Evolutionary conservation across 345 rosid genomes (phyloP).

Genomic region (sweet orange (Citrus sinensis)): DNA sequence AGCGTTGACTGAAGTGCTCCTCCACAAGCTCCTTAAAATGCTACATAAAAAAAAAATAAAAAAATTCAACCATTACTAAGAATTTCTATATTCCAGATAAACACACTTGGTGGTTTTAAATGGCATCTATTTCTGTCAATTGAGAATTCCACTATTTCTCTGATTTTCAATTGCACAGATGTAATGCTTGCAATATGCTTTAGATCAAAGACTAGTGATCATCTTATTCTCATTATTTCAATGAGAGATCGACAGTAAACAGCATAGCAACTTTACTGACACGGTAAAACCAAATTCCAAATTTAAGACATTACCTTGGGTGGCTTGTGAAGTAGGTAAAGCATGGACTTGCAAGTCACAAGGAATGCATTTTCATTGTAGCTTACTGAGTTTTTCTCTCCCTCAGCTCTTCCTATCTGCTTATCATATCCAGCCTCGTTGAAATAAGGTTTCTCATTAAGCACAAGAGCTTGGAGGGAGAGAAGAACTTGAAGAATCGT

Average conservation of each 20-base stretch:
- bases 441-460: constrained; percentile 95
- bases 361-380: constrained; percentile 88
- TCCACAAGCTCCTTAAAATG: constrained; percentile 74
- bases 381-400: constrained; percentile 85
- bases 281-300: background rate
- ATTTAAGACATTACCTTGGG: constrained; percentile 55
- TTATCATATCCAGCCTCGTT: constrained; percentile 93
- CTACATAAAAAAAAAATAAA: constrained; percentile 31
- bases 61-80: background rate
- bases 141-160: background rate
- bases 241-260: background rate
- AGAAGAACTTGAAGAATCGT: constrained; percentile 88
- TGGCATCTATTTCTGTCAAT: background rate
- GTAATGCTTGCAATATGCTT: background rate
- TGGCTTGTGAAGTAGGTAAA: constrained; percentile 58
- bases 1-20: constrained; percentile 58
- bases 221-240: background rate
- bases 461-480: constrained; percentile 95
- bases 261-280: background rate
- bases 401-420: constrained; percentile 79
- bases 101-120: background rate
- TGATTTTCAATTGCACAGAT: background rate
- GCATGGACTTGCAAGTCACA: constrained; percentile 84
- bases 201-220: background rate
- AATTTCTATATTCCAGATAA: background rate